Evolutionary conservation across 1,139 yeast species (phyloP).

Genomic region (Blastobotrys indianensis): DNA sequence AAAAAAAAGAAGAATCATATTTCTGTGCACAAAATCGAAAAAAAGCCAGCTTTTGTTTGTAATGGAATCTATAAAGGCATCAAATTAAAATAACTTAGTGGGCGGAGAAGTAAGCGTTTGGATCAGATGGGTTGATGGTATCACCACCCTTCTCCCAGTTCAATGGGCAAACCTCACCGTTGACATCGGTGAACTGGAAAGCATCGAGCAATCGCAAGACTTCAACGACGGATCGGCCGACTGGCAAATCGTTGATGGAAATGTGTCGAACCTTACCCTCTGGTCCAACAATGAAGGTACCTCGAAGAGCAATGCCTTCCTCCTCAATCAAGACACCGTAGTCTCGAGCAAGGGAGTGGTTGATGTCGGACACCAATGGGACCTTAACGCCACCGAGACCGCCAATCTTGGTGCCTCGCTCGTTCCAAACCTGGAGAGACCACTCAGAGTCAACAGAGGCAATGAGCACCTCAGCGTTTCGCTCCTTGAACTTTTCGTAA

Average conservation of each 20-base stretch:
- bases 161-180: conserved; percentile 99
- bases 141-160: conserved; percentile 98
- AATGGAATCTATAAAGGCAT: background rate
- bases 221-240: conserved; percentile 98
- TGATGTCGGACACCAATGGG: conserved; percentile 93
- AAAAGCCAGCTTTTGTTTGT: background rate
- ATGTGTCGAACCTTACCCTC: conserved; percentile 89
- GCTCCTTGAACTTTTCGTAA: conserved; percentile 77
- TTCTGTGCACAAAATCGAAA: too few species aligned
- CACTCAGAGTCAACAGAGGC: conserved; percentile 98
- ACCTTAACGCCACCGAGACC: conserved; percentile 93
- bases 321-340: conserved; percentile 97
- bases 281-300: conserved; percentile 96
- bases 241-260: conserved; percentile 97
- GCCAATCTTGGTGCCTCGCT: conserved; percentile 93
- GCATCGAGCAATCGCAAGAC: conserved; percentile 96
- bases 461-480: conserved; percentile 82
- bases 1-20: too few species aligned
- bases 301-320: conserved; percentile 95
- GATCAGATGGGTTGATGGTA: conserved; percentile 76
- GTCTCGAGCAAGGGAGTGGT: conserved; percentile 89
- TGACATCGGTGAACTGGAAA: conserved; percentile 96
- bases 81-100: conserved; percentile 35
- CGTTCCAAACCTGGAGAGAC: conserved; percentile 97
- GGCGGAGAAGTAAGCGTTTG: conserved; percentile 75